Percentiles rank a stretch among this genome's conserved stretches.
These are phyloP conservation scores for Metschnikowia similis DNA, from an alignment of 805 yeast species.

Conservation along the genomic window DNA sequence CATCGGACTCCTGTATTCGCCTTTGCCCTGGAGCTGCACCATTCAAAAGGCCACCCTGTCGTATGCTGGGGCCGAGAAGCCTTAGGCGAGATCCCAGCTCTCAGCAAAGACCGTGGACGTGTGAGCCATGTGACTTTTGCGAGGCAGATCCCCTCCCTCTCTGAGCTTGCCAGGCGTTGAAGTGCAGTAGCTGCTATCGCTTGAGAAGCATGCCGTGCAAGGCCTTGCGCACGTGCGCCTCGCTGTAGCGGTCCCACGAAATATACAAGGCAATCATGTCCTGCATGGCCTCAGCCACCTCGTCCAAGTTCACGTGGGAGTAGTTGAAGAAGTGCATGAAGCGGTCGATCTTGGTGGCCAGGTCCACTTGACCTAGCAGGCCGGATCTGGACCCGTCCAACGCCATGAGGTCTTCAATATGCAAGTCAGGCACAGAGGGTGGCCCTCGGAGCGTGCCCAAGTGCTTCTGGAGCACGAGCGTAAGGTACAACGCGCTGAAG, in stretches of 20 bases:
- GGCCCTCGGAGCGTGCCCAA: constrained; percentile 17
- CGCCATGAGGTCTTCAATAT: constrained; percentile 36
- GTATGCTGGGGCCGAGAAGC: too few species aligned
- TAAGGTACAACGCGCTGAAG: constrained; percentile 72
- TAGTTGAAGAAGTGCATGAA: constrained; percentile 66
- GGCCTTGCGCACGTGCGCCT: constrained; percentile 48
- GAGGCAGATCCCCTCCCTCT: too few species aligned
- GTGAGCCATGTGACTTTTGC: too few species aligned
- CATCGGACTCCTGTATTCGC: too few species aligned
- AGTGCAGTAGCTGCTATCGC: not conserved
- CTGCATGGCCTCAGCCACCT: constrained; percentile 78
- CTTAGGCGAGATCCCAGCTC: too few species aligned
- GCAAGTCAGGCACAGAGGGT: constrained; percentile 20
- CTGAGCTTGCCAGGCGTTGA: too few species aligned
- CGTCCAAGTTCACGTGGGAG: constrained; percentile 71
- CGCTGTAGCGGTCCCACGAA: constrained; percentile 84
- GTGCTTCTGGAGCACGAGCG: constrained; percentile 54
- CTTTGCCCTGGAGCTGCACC: too few species aligned
- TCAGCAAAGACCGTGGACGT: too few species aligned
- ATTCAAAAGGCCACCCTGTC: too few species aligned
- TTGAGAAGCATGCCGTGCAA: constrained; percentile 38
- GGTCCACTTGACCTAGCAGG: constrained; percentile 1
- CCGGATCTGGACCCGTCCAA: constrained; percentile 12
- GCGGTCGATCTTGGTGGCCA: constrained; percentile 41
- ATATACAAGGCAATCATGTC: constrained; percentile 79